Conservation (phyloP, 441 rosid species). For the Adansonia grandidieri region DNA sequence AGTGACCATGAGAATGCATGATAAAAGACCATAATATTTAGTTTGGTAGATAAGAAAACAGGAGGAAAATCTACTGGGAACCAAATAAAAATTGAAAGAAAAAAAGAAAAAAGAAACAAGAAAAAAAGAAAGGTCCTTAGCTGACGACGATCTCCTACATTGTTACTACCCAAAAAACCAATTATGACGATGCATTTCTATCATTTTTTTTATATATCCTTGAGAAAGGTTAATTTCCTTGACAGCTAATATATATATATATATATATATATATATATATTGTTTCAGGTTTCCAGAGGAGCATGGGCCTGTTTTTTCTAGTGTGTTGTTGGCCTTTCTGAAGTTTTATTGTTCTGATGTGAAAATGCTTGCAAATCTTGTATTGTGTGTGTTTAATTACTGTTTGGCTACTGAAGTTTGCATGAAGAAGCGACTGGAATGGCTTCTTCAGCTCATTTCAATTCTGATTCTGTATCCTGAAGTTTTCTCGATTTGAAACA, state of each 20-base stretch:
- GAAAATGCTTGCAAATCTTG: slow-evolving; percentile 6
- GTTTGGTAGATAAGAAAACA: too few relatives aligned
- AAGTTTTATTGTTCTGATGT: neutral
- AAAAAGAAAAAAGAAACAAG: too few relatives aligned
- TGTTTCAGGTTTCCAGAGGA: slow-evolving; percentile 13
- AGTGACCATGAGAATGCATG: neutral
- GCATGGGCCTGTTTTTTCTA: neutral
- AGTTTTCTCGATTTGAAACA: too few relatives aligned
- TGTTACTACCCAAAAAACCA: neutral
- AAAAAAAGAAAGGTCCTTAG: too few relatives aligned
- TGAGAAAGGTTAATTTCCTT: neutral
- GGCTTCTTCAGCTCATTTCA: neutral
- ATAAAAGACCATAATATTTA: too few relatives aligned
- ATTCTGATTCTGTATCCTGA: neutral
- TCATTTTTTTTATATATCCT: neutral
- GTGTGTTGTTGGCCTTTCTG: neutral
- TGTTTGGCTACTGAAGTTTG: neutral
- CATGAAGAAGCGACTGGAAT: neutral
- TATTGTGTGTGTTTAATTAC: neutral
- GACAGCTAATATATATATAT: neutral
- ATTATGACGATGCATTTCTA: neutral
- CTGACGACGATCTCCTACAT: too few relatives aligned
- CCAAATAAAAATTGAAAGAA: too few relatives aligned
- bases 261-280: too few relatives aligned
- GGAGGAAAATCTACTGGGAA: too few relatives aligned